Conservation (phyloP, 2,329 filamentous ascomycete species). For the Fusarium nodosum region DNA sequence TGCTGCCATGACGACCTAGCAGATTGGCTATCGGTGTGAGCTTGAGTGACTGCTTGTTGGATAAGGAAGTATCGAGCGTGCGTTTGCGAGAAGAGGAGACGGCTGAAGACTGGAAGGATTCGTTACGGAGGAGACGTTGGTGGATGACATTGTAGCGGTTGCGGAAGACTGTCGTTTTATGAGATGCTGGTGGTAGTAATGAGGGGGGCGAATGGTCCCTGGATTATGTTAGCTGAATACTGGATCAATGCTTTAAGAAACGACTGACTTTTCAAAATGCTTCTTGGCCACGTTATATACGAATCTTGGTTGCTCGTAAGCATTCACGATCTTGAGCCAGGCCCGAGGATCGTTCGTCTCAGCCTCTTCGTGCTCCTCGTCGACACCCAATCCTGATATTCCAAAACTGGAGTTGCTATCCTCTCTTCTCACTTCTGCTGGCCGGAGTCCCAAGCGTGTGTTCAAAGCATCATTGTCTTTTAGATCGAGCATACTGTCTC, state of each 20-base stretch:
- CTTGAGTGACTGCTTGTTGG: slow-evolving; percentile 80
- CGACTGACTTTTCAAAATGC: slow-evolving; percentile 82
- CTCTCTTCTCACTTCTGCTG: slow-evolving; percentile 63
- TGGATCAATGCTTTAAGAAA: not conserved
- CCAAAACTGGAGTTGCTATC: slow-evolving; percentile 77
- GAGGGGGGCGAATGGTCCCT: slow-evolving; percentile 75
- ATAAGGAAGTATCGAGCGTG: slow-evolving; percentile 71
- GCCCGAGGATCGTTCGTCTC: slow-evolving; percentile 76
- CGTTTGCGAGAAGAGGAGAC: slow-evolving; percentile 71
- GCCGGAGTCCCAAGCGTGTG: slow-evolving; percentile 68
- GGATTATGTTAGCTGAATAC: slow-evolving; percentile 39
- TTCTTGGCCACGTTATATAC: slow-evolving; percentile 85
- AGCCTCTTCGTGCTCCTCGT: slow-evolving; percentile 70
- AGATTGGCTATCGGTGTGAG: slow-evolving; percentile 87
- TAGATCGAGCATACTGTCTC: slow-evolving; percentile 73
- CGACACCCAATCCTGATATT: slow-evolving; percentile 65
- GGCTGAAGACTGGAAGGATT: slow-evolving; percentile 88
- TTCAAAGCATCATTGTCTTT: slow-evolving; percentile 66
- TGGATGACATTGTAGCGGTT: slow-evolving; percentile 94
- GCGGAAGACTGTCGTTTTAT: slow-evolving; percentile 88
- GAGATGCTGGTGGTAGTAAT: slow-evolving; percentile 79
- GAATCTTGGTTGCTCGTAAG: slow-evolving; percentile 87
- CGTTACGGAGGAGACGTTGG: slow-evolving; percentile 91
- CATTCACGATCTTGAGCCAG: slow-evolving; percentile 87
- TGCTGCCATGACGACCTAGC: slow-evolving; percentile 83